Base-by-base conservation (phyloP, 129 eudicot genomes). In the Artemisia argyi region DNA sequence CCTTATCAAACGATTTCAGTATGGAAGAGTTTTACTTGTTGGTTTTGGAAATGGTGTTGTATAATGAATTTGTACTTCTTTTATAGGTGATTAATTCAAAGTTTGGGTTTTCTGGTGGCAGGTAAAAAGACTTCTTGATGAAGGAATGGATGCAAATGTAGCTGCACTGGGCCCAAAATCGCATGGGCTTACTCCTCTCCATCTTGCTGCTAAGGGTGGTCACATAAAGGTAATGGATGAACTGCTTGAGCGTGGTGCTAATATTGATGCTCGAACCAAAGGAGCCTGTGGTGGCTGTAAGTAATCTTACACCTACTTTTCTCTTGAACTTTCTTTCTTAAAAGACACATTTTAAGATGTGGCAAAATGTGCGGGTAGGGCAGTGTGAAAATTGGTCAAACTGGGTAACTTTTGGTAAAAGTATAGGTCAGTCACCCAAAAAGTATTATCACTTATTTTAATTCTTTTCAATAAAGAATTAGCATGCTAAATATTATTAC, bases 221-320 rank as follows among this genome's bases (percentile, higher is more conserved):
- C 96, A 93, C 78, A 69, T 90, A 14, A 85, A 81, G 76, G 92
- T 93, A 10, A 93, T 93, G 97, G 96, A 93, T 82, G 87, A 78
- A 68, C 70, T 93, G 61, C 92, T 93, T 46, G 97, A 90, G 53
- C 89, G 86, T 11, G 98, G 98, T 73, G 98, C 98, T 46, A 85
- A 93, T 79, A 93, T 93, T 51, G 98, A 93, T 83, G 98, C 98
- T 28, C 83, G 97, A 66, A 90, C 97, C 7, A 90, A 90, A 79
- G 98, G 98, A 5, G 87, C 97, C 1, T 90, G 97, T 75, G 96
- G 98, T 81, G 96, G 98, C 82, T 93, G 98, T 87, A 78, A 79
- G 98, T 89, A 55, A 7, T 39, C 46, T 2, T 39, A 39, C 46
- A 39, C 46, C 46, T 39, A 39, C 46, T 51, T 51, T 51, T 51